These are phyloP conservation scores for Candida xiaguanensis DNA, from an alignment of 805 yeast species.

Conservation along the genomic window DNA sequence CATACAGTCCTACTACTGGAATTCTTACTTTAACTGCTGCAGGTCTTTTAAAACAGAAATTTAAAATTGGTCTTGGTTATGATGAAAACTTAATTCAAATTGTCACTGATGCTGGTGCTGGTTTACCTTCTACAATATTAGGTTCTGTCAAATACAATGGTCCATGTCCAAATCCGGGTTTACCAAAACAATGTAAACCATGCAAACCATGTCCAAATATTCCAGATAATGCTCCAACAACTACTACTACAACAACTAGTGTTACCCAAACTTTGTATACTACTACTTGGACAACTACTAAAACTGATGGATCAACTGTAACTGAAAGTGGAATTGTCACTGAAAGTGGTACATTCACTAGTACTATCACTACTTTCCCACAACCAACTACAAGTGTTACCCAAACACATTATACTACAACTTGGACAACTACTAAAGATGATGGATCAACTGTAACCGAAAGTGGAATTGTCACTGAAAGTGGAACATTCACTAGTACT, in stretches of 20 bases:
- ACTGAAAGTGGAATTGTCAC: no score
- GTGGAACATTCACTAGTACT: conserved; percentile 8
- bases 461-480: conserved; percentile 9
- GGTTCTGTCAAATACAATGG: conserved; percentile 16
- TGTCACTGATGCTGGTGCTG: conserved; percentile 17
- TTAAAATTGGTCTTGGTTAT: conserved; percentile 22
- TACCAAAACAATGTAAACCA: conserved; percentile 18
- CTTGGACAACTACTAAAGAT: conserved; percentile 1
- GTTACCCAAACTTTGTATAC: no score
- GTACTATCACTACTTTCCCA: no score
- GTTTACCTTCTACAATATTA: conserved; percentile 16
- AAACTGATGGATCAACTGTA: no score
- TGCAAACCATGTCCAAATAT: conserved; percentile 15
- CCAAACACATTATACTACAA: no score
- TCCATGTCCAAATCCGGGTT: conserved; percentile 16
- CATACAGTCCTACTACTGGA: conserved; percentile 15
- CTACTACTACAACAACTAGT: conserved; percentile 14
- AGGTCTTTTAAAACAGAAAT: conserved; percentile 10
- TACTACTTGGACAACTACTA: no score
- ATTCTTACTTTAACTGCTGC: conserved; percentile 15
- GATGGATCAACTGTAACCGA: conserved; percentile 8
- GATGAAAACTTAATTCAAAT: conserved; percentile 11
- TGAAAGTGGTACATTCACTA: no score
- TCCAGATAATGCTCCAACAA: conserved; percentile 14
- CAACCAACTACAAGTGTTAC: no score